phyloP scores from a whole-genome alignment of 179 eudicot genomes.

The Heliamphora pulchella region DNA sequence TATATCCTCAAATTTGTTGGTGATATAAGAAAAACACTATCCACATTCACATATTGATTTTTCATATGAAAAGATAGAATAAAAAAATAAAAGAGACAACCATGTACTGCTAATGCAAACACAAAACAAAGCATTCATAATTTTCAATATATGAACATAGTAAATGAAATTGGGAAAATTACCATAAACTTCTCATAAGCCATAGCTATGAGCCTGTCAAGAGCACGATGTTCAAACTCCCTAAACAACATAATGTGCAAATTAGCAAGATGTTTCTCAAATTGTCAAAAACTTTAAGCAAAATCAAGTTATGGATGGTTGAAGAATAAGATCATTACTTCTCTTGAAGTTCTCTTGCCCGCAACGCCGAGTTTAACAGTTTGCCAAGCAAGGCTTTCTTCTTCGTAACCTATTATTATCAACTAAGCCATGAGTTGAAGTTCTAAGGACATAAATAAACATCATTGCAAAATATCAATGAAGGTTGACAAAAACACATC shows the following conservation, averaged over 20 bases:
- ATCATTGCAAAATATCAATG: neutral
- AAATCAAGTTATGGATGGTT: neutral
- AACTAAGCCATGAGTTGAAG: constrained; percentile 19
- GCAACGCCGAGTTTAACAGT: constrained; percentile 34
- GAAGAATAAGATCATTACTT: constrained; percentile 33
- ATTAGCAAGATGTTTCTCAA: constrained; percentile 15
- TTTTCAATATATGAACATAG: neutral
- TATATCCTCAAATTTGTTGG: no score
- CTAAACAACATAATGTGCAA: constrained; percentile 25
- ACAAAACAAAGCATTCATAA: neutral
- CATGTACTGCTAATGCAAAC: neutral
- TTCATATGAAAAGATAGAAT: neutral
- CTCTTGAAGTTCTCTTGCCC: constrained; percentile 47
- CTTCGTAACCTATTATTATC: constrained; percentile 33
- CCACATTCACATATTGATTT: neutral
- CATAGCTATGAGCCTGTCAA: constrained; percentile 52
- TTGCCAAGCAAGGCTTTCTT: constrained; percentile 37
- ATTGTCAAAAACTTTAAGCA: constrained; percentile 11
- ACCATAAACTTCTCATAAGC: constrained; percentile 70
- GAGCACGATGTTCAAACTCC: constrained; percentile 46
- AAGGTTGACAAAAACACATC: no score
- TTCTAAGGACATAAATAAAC: neutral
- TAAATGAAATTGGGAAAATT: constrained; percentile 10
- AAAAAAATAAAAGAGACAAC: neutral
- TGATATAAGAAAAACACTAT: neutral